Evolutionary conservation across 2,329 filamentous ascomycete genomes (phyloP).

Genomic region (Colletotrichum sp.): DNA sequence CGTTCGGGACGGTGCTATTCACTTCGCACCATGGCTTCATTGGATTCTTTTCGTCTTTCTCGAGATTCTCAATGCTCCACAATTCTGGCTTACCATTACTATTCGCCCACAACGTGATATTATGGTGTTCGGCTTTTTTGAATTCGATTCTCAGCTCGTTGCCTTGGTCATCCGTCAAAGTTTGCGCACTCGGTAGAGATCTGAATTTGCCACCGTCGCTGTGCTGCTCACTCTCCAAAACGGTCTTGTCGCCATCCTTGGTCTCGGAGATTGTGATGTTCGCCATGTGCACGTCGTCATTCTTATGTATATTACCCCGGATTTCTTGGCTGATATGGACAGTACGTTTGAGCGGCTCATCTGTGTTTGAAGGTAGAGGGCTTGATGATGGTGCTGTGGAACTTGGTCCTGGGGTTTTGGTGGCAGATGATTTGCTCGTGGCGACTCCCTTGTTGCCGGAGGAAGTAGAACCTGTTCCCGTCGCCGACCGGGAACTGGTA

Average conservation of each 20-base stretch:
- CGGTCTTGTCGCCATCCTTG: background rate
- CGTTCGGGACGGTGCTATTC: background rate
- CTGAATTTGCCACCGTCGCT: background rate
- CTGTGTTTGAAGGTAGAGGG: fast-evolving
- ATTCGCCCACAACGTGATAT: background rate
- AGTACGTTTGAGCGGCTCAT: background rate
- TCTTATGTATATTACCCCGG: background rate
- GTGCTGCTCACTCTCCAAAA: background rate
- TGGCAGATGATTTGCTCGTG: background rate
- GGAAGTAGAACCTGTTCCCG: background rate
- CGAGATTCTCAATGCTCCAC: background rate
- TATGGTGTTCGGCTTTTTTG: fast-evolving
- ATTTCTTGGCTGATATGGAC: background rate
- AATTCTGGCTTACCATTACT: background rate
- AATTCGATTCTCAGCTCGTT: background rate
- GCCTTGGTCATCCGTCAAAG: background rate
- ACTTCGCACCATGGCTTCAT: background rate
- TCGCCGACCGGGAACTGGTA: background rate
- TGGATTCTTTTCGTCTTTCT: background rate
- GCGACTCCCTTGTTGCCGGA: background rate
- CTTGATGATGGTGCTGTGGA: background rate
- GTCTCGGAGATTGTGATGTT: background rate
- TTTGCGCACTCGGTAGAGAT: background rate
- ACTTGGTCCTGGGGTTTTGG: background rate
- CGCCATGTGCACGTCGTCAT: background rate